Evolutionary conservation across 2,329 filamentous ascomycete genomes (phyloP), one percentile per base, ranked within the genome.

Genomic region (Cadophora gregata): DNA sequence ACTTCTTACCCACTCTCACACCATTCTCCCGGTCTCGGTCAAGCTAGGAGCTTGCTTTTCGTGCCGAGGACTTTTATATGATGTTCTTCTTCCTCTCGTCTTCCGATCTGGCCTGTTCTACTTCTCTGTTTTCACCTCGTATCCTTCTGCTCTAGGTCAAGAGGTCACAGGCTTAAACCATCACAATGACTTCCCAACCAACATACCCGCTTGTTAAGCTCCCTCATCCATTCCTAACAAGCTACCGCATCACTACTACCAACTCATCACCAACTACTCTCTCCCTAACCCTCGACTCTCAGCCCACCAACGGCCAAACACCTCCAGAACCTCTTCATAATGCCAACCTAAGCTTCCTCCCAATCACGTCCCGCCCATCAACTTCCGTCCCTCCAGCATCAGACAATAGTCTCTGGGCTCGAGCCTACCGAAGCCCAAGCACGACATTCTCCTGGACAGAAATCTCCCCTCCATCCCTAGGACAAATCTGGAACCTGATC

Each of bases 391-490:
- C 66, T 59, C 69, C 60, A 45, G 42, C 69, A 14, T 73, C 71
- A 45, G 77, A 81, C 62, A 81, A 81, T 67, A 79, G 77, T 16
- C 68, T 77, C 6, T 81, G 79, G 79, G 80, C 69, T 25, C 68
- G 72, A 59, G 72, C 72, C 27, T 53, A 65, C 48, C 78, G 77
- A 63, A 77, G 72, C 38, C 77, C 76, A 2, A 69, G 75, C 16
- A 77, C 76, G 1, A 69, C 71, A 1, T 70, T 80, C 36, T 69
- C 74, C 61, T 81, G 79, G 79, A 72, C 73, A 12, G 71, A 68
- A 10, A 62, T 56, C 9, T 67, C 67, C 16, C 50, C 75, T 21
- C 78, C 79, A 0, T 75, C 76, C 5, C 66, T 80, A 5, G 70
- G 63, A 0, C 78, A 81, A 63, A 75, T 81, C 29, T 81, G 79